Evolutionary conservation across 2,329 filamentous ascomycete genomes (phyloP).

Genomic region (Pseudophaeomoniella oleicola): DNA sequence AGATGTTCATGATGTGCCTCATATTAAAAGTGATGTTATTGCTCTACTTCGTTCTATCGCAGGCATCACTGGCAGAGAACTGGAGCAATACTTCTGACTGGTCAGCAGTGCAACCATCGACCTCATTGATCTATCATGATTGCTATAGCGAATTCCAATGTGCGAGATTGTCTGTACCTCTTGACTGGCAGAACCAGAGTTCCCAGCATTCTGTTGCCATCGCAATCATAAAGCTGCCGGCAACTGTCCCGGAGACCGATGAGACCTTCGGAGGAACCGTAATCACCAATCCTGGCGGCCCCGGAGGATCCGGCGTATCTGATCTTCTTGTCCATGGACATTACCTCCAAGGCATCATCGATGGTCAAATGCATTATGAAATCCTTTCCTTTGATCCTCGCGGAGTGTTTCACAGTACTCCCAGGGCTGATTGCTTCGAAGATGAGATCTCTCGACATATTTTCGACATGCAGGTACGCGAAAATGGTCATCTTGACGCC

Average conservation of each 20-base stretch:
- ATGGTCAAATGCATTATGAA: conserved; percentile 26
- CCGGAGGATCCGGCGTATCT: conserved; percentile 22
- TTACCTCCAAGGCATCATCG: conserved; percentile 12
- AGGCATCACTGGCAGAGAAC: too few species aligned
- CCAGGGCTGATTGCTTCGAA: conserved; percentile 13
- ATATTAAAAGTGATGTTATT: too few species aligned
- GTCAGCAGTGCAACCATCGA: conserved; percentile 12
- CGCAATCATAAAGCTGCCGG: conserved; percentile 32
- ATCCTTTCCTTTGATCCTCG: conserved; percentile 28
- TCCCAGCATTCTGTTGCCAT: conserved; percentile 22
- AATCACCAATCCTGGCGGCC: conserved; percentile 31
- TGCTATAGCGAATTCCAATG: conserved; percentile 34
- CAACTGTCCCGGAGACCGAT: conserved; percentile 20
- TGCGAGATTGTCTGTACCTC: conserved; percentile 32
- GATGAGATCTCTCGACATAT: conserved; percentile 4
- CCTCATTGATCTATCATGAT: conserved; percentile 18
- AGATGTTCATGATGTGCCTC: too few species aligned
- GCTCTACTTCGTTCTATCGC: too few species aligned
- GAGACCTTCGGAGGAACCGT: conserved; percentile 31
- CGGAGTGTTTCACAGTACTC: conserved; percentile 22
- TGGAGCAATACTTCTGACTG: too few species aligned
- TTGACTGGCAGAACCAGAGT: conserved; percentile 27
- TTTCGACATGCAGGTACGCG: conserved; percentile 3
- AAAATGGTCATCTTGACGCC: conserved; percentile 7
- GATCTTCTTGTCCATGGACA: conserved; percentile 10